Conservation (phyloP, 768 basidiomycete species). For the Trametes coccinea region DNA sequence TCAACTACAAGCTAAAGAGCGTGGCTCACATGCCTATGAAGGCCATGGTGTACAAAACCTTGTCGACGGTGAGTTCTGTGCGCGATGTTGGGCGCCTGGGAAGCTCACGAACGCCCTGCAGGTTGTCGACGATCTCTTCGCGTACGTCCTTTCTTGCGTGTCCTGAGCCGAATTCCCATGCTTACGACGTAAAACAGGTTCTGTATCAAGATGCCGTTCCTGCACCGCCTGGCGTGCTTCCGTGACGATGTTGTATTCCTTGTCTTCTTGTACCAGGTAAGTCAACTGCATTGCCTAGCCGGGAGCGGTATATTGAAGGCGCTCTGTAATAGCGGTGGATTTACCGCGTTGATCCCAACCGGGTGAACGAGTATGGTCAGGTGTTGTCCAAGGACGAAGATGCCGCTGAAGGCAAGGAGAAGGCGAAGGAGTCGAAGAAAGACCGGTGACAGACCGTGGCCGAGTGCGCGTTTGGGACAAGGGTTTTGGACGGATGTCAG, state of each 20-base stretch:
- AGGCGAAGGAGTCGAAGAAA: constrained; percentile 36
- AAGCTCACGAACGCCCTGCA: neutral
- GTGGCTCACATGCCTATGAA: constrained; percentile 99
- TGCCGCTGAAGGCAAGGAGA: constrained; percentile 37
- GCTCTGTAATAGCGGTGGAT: constrained; percentile 76
- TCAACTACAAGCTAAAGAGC: constrained; percentile 97
- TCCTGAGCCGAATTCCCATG: neutral
- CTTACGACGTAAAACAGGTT: constrained; percentile 50
- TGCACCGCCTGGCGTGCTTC: constrained; percentile 91
- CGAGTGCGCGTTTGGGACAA: constrained; percentile 5
- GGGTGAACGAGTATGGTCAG: constrained; percentile 96
- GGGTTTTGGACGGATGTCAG: neutral
- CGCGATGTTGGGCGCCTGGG: neutral
- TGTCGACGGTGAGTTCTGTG: constrained; percentile 57
- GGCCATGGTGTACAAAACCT: constrained; percentile 93
- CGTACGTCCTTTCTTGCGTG: constrained; percentile 49
- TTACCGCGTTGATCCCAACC: constrained; percentile 92
- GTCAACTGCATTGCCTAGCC: constrained; percentile 25
- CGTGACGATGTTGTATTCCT: constrained; percentile 90
- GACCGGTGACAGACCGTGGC: constrained; percentile 32
- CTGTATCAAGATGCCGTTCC: constrained; percentile 94
- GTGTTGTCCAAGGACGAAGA: constrained; percentile 56
- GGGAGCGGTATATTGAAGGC: constrained; percentile 18
- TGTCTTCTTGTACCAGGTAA: constrained; percentile 88
- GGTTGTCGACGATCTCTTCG: constrained; percentile 88